Evolutionary conservation across 495 filamentous ascomycete genomes (phyloP).

Genomic region (Tuber umbilicatum): DNA sequence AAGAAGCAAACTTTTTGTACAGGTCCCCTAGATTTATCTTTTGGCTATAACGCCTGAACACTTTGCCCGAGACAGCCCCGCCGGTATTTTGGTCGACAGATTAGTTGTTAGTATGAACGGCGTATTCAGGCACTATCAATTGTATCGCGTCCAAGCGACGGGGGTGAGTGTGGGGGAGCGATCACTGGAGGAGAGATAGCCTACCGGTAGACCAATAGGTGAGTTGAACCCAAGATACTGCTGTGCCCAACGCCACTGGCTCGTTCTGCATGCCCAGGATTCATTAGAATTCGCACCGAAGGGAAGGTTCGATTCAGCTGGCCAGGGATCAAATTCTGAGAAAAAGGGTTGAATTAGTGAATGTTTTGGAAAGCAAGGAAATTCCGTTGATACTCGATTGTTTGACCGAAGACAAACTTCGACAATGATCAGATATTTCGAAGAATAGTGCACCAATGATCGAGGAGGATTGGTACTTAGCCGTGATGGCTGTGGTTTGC

Average conservation of each 20-base stretch:
- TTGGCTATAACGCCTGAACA: constrained; percentile 14
- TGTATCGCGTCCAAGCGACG: constrained; percentile 29
- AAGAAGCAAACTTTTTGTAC: constrained; percentile 17
- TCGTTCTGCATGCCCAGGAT: constrained; percentile 16
- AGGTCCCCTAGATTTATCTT: constrained; percentile 14
- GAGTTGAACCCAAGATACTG: constrained; percentile 9
- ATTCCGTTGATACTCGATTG: constrained; percentile 19
- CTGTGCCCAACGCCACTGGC: constrained; percentile 20
- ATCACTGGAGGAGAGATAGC: constrained; percentile 26
- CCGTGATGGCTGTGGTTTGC: constrained; percentile 22
- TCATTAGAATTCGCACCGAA: constrained; percentile 21
- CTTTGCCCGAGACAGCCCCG: constrained; percentile 21
- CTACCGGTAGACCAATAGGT: constrained; percentile 20
- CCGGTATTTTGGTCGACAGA: constrained; percentile 30
- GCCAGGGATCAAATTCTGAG: constrained; percentile 6
- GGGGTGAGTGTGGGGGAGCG: constrained; percentile 22
- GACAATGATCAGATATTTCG: not conserved
- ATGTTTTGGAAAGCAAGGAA: constrained; percentile 1
- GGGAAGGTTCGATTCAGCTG: constrained; percentile 18
- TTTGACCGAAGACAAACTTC: constrained; percentile 31
- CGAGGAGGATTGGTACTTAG: not conserved
- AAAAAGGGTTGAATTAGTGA: not conserved
- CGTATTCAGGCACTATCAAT: constrained; percentile 20
- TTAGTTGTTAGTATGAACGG: constrained; percentile 24
- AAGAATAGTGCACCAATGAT: not conserved